Base-by-base conservation (phyloP, 1,139 yeast genomes). In the Kluyveromyces sp. region DNA sequence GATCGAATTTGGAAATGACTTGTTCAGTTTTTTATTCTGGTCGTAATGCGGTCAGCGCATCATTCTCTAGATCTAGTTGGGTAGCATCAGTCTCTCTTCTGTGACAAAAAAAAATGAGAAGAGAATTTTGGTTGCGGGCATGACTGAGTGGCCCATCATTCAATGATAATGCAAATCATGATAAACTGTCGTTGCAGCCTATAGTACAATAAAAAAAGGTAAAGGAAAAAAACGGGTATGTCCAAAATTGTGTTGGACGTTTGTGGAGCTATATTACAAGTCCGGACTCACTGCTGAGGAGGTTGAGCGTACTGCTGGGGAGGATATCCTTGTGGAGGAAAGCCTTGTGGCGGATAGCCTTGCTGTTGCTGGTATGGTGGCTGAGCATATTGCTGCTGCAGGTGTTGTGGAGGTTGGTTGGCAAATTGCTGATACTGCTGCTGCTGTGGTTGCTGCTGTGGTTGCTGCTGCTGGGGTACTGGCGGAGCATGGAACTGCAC, bases 401-500 rank as follows among this genome's bases (percentile, higher is more conserved):
- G 54, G 43, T 47, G 56, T 45, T 46, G 49, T 44, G 45, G 52
- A 11, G 45, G 50, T 34, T 42, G 47, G 30, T 40, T 31, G 36
- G 46, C 44, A n/a, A 40, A 42, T 41, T 49, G 59, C 7, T 40
- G 53, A 18, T 44, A 49, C 19, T 48, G 49, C 17, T 32, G 35
- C 16, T 32, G 41, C 46, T 45, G 33, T 39, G 46, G 37, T 42
- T 48, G 20, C 32, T 48, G 48, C 4, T 47, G 47, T 31, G 39
- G 54, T 20, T 44, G 49, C 41, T 51, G 61, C 18, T 46, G 56
- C 36, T 47, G 58, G 33, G 42, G 57, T 37, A 45, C 55, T 39
- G 46, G 56, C 20, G 50, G 58, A 30, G 43, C 49, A 33, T 47
- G 53, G 43, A 53, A 55, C 42, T 58, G 55, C 42, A 51, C 34